Conservation (phyloP, 2,329 filamentous ascomycete species). For the Exophiala oligosperma region DNA sequence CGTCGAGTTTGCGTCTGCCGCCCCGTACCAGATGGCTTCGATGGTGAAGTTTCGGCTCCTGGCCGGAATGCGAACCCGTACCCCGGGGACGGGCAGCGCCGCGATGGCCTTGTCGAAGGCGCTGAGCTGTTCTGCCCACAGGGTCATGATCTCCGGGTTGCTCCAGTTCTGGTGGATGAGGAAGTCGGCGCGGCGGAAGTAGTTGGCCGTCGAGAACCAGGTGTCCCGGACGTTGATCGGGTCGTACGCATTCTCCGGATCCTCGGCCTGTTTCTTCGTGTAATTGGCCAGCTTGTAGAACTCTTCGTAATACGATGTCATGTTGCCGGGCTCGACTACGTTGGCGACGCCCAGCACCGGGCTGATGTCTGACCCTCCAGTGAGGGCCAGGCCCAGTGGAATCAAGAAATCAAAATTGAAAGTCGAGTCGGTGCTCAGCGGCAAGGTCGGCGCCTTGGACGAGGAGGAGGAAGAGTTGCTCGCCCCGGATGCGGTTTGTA, state of each 20-base stretch:
- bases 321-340: constrained; percentile 23
- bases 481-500: constrained; percentile 5
- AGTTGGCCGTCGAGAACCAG: constrained; percentile 43
- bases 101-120: constrained; percentile 44
- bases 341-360: constrained; percentile 22
- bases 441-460: neutral
- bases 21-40: constrained; percentile 39
- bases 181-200: constrained; percentile 46
- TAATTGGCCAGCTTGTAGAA: constrained; percentile 26
- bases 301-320: constrained; percentile 17
- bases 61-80: constrained; percentile 36
- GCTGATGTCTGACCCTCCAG: constrained; percentile 23
- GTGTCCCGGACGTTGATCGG: constrained; percentile 32
- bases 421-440: constrained; percentile 23
- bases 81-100: constrained; percentile 38
- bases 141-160: constrained; percentile 42
- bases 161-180: constrained; percentile 44
- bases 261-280: constrained; percentile 21
- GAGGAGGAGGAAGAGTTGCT: constrained; percentile 4
- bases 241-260: constrained; percentile 24
- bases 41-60: constrained; percentile 37
- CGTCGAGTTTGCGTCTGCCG: constrained; percentile 31
- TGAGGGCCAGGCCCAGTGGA: constrained; percentile 12
- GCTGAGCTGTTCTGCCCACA: constrained; percentile 40
- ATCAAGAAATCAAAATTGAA: constrained; percentile 26